phyloP scores from a whole-genome alignment of 2,329 filamentous ascomycete genomes.

The Dendryphion nanum region DNA sequence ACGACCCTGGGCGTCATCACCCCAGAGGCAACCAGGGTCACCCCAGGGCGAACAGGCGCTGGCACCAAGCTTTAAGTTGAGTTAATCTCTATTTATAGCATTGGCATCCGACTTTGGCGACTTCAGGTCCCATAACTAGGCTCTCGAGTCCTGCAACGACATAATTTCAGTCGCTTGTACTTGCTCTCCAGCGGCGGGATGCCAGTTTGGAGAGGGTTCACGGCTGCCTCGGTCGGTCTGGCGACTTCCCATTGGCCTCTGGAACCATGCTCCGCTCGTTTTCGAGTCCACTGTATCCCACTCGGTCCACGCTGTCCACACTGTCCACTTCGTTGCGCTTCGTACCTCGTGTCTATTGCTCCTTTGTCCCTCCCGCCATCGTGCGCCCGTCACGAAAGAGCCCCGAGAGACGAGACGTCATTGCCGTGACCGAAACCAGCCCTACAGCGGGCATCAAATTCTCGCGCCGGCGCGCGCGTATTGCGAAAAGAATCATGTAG shows the following conservation, averaged over 20 bases:
- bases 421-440: constrained; percentile 12
- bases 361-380: constrained; percentile 13
- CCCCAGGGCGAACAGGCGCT: constrained; percentile 1
- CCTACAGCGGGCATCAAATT: constrained; percentile 7
- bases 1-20: constrained; percentile 14
- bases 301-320: constrained; percentile 6
- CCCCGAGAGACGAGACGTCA: constrained; percentile 10
- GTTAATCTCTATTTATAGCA: constrained; percentile 35
- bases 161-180: constrained; percentile 25
- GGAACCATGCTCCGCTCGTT: background rate
- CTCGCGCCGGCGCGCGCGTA: no score
- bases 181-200: constrained; percentile 19
- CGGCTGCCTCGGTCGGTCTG: constrained; percentile 15
- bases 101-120: constrained; percentile 9
- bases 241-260: constrained; percentile 10
- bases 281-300: background rate
- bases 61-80: constrained; percentile 24
- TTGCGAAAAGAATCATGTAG: no score
- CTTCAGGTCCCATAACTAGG: constrained; percentile 23
- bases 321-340: no score
- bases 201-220: constrained; percentile 16
- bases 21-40: constrained; percentile 15
- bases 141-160: constrained; percentile 13
- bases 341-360: constrained; percentile 30
- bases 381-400: constrained; percentile 9